Percentiles rank a stretch among this genome's conserved stretches.
phyloP scores from a whole-genome alignment of 176 grass and related monocot genomes.

The Carex myosuroides region DNA sequence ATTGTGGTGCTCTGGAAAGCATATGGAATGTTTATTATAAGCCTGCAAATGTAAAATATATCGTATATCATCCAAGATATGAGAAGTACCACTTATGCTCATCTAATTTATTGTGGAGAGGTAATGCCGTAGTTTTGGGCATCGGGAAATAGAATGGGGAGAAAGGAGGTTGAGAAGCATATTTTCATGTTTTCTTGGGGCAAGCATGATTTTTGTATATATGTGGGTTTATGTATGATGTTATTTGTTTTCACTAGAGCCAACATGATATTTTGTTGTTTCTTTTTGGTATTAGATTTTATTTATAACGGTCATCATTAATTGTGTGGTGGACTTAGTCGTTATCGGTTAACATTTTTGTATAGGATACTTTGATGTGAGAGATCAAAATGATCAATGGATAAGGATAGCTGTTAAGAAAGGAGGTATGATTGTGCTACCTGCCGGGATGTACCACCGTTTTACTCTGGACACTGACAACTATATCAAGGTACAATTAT shows the following conservation, averaged over 20 bases:
- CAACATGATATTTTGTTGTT: background rate
- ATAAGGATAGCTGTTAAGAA: slow-evolving; percentile 80
- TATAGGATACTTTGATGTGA: slow-evolving; percentile 87
- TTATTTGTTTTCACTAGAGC: background rate
- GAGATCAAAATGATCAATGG: slow-evolving; percentile 72
- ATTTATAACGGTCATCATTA: background rate
- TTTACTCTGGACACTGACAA: slow-evolving; percentile 73
- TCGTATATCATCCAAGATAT: background rate
- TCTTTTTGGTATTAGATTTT: background rate
- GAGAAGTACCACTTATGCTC: background rate
- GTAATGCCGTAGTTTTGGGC: background rate
- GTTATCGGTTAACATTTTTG: slow-evolving; percentile 1
- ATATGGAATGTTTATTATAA: background rate
- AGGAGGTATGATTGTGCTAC: slow-evolving; percentile 93
- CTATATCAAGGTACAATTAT: slow-evolving; percentile 75
- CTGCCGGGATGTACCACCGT: slow-evolving; percentile 94
- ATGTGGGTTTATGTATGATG: background rate
- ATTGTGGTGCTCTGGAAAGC: background rate
- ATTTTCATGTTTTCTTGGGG: background rate
- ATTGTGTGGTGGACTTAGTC: background rate
- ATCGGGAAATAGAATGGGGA: background rate
- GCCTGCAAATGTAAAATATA: background rate
- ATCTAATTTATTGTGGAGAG: background rate
- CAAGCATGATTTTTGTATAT: background rate
- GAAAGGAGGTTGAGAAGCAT: background rate